Evolutionary conservation across 768 basidiomycete species (phyloP).

Genomic region (Russula compacta): DNA sequence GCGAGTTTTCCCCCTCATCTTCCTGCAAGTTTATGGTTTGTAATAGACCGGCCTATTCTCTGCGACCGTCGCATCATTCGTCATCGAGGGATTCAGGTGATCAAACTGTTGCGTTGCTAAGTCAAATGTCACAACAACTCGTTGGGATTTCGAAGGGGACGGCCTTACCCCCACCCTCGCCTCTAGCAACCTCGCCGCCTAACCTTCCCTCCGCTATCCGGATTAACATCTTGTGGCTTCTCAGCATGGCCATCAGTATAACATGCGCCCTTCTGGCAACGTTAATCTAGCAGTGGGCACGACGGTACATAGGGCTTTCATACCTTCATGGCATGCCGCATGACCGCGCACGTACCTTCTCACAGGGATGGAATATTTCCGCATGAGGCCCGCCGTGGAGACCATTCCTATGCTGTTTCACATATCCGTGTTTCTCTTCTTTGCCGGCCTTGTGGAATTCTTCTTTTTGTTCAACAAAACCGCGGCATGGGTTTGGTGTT

Average conservation of each 20-base stretch:
- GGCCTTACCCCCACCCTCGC: too few relatives aligned
- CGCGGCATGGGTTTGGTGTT: neutral
- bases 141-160: neutral
- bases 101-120: neutral
- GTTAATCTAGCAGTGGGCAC: neutral
- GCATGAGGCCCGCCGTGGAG: neutral
- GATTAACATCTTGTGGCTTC: conserved; percentile 7
- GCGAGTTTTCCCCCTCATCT: neutral
- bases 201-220: neutral
- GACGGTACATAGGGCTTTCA: neutral
- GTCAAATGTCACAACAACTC: conserved; percentile 13
- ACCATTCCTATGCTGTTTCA: neutral
- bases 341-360: neutral
- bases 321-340: neutral
- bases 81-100: conserved; percentile 3
- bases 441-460: conserved; percentile 3
- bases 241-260: neutral
- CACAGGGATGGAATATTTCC: neutral
- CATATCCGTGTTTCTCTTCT: neutral
- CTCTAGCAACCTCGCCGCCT: neutral
- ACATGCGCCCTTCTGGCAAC: neutral
- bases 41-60: conserved; percentile 14
- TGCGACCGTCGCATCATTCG: neutral
- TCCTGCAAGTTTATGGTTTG: neutral
- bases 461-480: neutral